phyloP scores from a whole-genome alignment of 75 land plant genomes.

The Cupressus sempervirens region DNA sequence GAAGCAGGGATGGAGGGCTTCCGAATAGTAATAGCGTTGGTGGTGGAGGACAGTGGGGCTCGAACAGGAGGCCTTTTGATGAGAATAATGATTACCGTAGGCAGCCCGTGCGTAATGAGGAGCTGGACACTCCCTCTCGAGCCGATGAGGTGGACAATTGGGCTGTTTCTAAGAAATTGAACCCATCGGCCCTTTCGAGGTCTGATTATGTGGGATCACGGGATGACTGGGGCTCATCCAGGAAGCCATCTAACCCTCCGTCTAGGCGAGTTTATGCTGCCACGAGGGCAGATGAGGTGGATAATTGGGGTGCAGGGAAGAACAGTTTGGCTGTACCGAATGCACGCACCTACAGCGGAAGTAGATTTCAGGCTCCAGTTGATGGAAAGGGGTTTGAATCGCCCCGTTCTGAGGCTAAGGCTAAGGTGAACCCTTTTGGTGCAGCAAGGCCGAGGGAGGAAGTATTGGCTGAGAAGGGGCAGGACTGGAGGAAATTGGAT shows the following conservation, averaged over 20 bases:
- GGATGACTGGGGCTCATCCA: conserved; percentile 62
- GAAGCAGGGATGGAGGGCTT: background rate
- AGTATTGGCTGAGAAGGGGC: conserved; percentile 52
- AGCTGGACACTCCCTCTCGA: conserved; percentile 46
- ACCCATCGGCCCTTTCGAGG: background rate
- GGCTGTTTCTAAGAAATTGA: conserved; percentile 19
- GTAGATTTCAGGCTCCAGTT: too few relatives aligned
- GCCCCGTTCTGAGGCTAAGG: conserved; percentile 4
- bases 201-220: conserved; percentile 58
- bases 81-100: conserved; percentile 44
- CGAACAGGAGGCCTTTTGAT: conserved; percentile 19
- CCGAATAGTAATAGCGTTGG: conserved; percentile 8
- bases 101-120: conserved; percentile 34
- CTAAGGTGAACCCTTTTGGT: conserved; percentile 62
- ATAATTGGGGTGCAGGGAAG: conserved; percentile 3
- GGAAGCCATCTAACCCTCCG: conserved; percentile 29
- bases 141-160: conserved; percentile 78
- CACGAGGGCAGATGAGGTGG: conserved; percentile 16
- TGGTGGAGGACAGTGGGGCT: conserved; percentile 19
- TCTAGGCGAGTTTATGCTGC: conserved; percentile 5
- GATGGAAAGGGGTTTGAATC: background rate
- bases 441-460: conserved; percentile 69
- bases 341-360: background rate
- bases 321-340: background rate
- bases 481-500: conserved; percentile 63